Base-by-base conservation (phyloP, 1,284 basidiomycete species). In the Ceratobasidium sp. region DNA sequence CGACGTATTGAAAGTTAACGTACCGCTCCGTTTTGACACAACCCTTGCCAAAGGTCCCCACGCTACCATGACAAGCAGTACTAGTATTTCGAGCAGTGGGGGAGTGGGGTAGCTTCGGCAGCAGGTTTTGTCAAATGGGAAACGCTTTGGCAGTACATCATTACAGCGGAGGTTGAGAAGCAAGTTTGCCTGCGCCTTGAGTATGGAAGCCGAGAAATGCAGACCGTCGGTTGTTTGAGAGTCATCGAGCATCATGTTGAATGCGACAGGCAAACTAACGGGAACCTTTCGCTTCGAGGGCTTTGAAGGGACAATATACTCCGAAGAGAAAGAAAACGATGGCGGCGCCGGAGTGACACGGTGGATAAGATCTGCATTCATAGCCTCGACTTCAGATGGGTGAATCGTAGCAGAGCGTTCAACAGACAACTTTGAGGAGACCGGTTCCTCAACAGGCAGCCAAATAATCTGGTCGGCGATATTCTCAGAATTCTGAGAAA, bases 161-260 rank as follows among this genome's bases (percentile, higher is more conserved):
- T 96, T 96, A 80, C 94, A 97, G 49, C 88, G 87, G 75, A 93
- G 80, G 75, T 94, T 94, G n/a, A 95, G 84, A 50, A 97, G 81
- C 55, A 96, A 83, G 76, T 89, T 90, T 7, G 92, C 91, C 80
- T 96, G 94, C 71, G 86, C 84, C 76, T 85, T 85, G 75, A 91
- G 84, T 49, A 95, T 80, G 38, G 84, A 78, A 72, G 88, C 84
- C 0, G 87, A 88, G 78, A 91, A 96, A 80, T 96, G 94, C 14
- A 97, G 82, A 1, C 95, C 94, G 77, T 97, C 94, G 57, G 87
- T 83, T 5, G 94, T 95, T 79, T 92, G 86, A 0, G 86, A 87
- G 32, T 88, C 84, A 74, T 91, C 87, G 38, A 94, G 82, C 85
- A 95, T 89, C 47, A 85, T 79, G 79, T 96, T 96, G 82, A 96